Base-by-base conservation (phyloP, 495 filamentous ascomycete genomes). In the Hypoxylon fragiforme region DNA sequence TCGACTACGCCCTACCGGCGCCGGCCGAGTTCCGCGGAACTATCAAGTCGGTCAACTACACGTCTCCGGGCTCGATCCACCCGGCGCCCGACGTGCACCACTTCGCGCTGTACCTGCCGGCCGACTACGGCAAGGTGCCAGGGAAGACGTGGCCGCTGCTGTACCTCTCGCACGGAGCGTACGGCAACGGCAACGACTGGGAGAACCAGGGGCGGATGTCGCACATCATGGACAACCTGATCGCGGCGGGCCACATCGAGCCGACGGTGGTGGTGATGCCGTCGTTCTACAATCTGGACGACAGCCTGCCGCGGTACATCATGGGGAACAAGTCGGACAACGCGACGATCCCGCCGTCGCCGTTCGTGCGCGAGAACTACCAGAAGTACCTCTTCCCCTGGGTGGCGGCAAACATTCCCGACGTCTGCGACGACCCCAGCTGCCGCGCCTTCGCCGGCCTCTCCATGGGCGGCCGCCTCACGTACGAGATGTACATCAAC, bases 401-500 rank as follows among this genome's bases (percentile, higher is more conserved):
- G 52, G 64, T 69, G 8, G 64, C 63, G 21, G 8, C 34, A 26
- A 32, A 63, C 44, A 9, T 28, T 4, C 44, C 50, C 7, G 24
- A 63, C 11, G 66, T 69, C 1, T 67, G 64, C 34, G 39, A 18
- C 5, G 48, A 60, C 36, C 51, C 66, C 4, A 43, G 44, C 15
- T 67, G 66, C 26, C 66, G 66, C 15, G 66, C 66, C 21, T 69
- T 67, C 43, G 66, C 66, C 20, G 66, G 66, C 3, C 37, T 69
- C 9, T 61, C 54, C 22, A 63, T 63, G 64, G 66, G 66, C 43
- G 66, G 64, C 14, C 58, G 65, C 1, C 56, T 69, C 3, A 54
- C 66, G 37, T 67, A 69, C 52, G 66, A 69, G 61, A 69, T 69
- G 66, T 67, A 54, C 53, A 61, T 65, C 28, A 67, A 69, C 44